Evolutionary conservation across 805 yeast genomes (phyloP).

Genomic region (Pichia nanzhaoensis): DNA sequence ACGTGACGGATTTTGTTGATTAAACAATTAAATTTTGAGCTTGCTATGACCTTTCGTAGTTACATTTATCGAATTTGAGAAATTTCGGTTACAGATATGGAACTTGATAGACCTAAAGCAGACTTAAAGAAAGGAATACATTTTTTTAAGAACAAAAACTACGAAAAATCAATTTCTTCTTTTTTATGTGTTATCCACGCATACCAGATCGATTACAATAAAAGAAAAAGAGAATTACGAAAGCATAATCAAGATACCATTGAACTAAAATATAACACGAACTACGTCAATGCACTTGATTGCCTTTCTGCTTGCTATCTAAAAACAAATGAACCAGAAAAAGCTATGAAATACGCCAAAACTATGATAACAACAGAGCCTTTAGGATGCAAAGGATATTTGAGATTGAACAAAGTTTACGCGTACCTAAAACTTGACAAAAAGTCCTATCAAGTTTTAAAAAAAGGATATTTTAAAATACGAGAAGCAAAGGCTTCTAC

Average conservation of each 20-base stretch:
- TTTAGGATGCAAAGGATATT: conserved; percentile 42
- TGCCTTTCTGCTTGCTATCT: conserved; percentile 45
- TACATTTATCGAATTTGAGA: not conserved
- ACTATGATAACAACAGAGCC: conserved; percentile 35
- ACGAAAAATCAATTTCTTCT: conserved; percentile 19
- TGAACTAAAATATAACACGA: not conserved
- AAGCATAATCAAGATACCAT: not conserved
- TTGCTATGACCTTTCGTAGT: too few species aligned
- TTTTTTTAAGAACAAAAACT: conserved; percentile 10
- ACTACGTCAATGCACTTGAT: conserved; percentile 26
- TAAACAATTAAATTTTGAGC: too few species aligned
- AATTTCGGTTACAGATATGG: not conserved
- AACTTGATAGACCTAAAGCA: not conserved
- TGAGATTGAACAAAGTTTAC: conserved; percentile 37
- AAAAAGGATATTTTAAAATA: conserved; percentile 34
- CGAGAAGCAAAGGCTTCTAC: conserved; percentile 26
- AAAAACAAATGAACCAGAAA: conserved; percentile 29
- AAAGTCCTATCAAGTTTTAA: conserved; percentile 34
- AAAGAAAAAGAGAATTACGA: conserved; percentile 6
- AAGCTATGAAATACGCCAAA: conserved; percentile 35
- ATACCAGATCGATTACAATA: conserved; percentile 8
- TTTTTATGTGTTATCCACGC: conserved; percentile 16
- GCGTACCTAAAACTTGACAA: conserved; percentile 20
- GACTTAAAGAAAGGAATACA: not conserved
- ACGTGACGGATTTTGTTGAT: too few species aligned